A percentile compares a stretch with the other conserved stretches of the same genome.
phyloP scores from a whole-genome alignment of 768 basidiomycete genomes.

The Sutorius australiensis region DNA sequence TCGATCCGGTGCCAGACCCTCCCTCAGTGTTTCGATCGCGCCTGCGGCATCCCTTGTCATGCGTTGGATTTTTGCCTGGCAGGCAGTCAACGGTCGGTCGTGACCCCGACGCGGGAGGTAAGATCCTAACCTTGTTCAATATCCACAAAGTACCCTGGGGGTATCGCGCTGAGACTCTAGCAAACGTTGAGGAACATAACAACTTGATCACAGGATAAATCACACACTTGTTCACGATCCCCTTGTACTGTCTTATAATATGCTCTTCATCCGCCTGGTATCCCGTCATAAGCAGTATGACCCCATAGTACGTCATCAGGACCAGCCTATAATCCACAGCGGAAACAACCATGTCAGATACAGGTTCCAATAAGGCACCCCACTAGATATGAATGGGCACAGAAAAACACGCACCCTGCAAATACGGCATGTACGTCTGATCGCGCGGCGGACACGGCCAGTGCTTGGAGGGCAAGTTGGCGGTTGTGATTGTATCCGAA shows the following conservation, averaged over 20 bases:
- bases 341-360: conserved; percentile 1
- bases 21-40: conserved; percentile 60
- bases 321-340: conserved; percentile 48
- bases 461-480: conserved; percentile 60
- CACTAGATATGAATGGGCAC: not conserved
- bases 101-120: not conserved
- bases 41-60: conserved; percentile 63
- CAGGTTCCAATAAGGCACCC: not conserved
- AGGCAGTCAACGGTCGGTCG: not conserved
- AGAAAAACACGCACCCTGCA: conserved; percentile 51
- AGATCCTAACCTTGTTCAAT: conserved; percentile 52
- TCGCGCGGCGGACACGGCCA: conserved; percentile 63
- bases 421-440: conserved; percentile 74
- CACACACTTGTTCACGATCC: conserved; percentile 61
- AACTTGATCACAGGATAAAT: not conserved
- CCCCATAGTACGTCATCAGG: conserved; percentile 76
- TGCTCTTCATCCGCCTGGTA: conserved; percentile 72
- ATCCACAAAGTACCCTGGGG: conserved; percentile 72
- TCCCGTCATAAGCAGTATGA: conserved; percentile 65
- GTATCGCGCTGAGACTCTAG: conserved; percentile 53
- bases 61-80: conserved; percentile 69
- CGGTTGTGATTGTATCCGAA: conserved; percentile 75
- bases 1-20: conserved; percentile 52
- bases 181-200: not conserved
- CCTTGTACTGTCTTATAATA: conserved; percentile 58